phyloP scores from a whole-genome alignment of 768 basidiomycete species.

The Suillus discolor region DNA sequence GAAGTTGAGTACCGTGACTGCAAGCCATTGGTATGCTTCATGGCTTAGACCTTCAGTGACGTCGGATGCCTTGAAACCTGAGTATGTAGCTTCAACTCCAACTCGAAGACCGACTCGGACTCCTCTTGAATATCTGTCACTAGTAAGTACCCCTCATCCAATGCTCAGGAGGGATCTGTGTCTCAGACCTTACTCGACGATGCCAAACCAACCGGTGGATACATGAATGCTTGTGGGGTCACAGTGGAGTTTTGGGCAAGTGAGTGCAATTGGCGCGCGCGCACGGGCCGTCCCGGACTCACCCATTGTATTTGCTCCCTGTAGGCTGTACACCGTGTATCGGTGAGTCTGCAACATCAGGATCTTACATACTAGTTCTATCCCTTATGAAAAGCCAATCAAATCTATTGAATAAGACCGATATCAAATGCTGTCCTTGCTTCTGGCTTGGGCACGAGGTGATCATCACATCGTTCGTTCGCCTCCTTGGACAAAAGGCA shows the following conservation, averaged over 20 bases:
- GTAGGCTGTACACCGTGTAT: too few relatives aligned
- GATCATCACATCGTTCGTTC: background rate
- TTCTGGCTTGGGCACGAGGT: background rate
- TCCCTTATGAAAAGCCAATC: background rate
- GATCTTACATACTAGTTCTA: background rate
- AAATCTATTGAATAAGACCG: background rate
- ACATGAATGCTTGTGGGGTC: background rate
- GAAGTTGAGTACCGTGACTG: background rate
- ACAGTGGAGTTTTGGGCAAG: background rate
- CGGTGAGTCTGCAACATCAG: background rate
- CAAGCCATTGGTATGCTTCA: background rate
- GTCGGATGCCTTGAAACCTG: background rate
- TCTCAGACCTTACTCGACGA: background rate
- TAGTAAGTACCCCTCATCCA: background rate
- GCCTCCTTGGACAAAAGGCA: background rate
- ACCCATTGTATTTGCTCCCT: background rate
- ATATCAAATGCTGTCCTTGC: background rate
- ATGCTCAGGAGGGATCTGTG: background rate
- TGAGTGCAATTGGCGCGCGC: background rate
- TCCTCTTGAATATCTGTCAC: background rate
- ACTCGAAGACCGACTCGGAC: background rate
- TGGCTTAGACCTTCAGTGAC: too few relatives aligned
- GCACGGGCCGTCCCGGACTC: too few relatives aligned
- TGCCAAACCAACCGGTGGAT: background rate
- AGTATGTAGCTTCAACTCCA: background rate